phyloP scores from a whole-genome alignment of 345 rosid genomes.

The Carallia pectinifolia region DNA sequence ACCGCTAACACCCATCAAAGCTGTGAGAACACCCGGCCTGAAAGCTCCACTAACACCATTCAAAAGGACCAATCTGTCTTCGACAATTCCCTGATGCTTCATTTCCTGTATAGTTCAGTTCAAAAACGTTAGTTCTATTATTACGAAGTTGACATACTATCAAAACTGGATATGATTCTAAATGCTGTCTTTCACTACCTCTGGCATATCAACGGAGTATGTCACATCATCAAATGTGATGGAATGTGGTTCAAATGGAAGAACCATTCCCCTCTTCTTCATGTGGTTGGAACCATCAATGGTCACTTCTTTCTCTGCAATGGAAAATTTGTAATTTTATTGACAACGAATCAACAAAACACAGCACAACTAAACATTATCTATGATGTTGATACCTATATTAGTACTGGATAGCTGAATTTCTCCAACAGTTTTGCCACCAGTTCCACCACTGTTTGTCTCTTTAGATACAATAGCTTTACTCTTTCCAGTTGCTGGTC shows the following conservation, averaged over 20 bases:
- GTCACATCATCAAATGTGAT: slow-evolving; percentile 53
- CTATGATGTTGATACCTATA: slow-evolving; percentile 12
- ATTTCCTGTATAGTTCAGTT: slow-evolving; percentile 40
- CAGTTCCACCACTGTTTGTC: background rate
- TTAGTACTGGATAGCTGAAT: slow-evolving; percentile 8
- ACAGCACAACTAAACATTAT: background rate
- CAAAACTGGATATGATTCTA: background rate
- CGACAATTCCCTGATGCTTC: slow-evolving; percentile 54
- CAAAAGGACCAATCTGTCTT: slow-evolving; percentile 60
- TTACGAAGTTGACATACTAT: background rate
- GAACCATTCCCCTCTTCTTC: slow-evolving; percentile 63
- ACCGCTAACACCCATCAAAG: slow-evolving; percentile 79
- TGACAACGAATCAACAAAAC: background rate
- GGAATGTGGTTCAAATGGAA: slow-evolving; percentile 71
- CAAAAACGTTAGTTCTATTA: background rate
- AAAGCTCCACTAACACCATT: slow-evolving; percentile 78
- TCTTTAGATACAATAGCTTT: slow-evolving; percentile 41
- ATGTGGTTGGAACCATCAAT: slow-evolving; percentile 1
- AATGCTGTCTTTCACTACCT: slow-evolving; percentile 35
- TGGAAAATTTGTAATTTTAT: background rate
- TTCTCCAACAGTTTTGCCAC: slow-evolving; percentile 3
- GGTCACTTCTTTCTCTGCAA: slow-evolving; percentile 1
- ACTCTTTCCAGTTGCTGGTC: slow-evolving; percentile 58
- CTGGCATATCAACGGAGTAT: slow-evolving; percentile 79
- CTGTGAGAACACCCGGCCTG: slow-evolving; percentile 82